These are phyloP conservation scores for Aspergillus sp. DNA, from an alignment of 2,329 filamentous ascomycete species.

Conservation along the genomic window DNA sequence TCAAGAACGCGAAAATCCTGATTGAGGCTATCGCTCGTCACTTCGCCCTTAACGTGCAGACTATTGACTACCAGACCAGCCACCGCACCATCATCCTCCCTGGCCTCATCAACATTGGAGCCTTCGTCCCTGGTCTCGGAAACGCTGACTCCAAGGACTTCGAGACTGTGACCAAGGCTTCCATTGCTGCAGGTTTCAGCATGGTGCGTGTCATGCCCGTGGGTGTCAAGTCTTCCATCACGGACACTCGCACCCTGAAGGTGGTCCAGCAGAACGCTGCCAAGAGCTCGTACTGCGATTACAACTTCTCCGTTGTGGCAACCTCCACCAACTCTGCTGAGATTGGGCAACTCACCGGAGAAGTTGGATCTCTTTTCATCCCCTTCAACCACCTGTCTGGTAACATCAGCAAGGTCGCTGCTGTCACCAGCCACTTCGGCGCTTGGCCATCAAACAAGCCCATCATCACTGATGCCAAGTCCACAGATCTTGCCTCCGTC, in stretches of 20 bases:
- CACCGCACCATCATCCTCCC: conserved; percentile 72
- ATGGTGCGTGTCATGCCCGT: conserved; percentile 80
- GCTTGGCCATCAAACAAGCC: conserved; percentile 76
- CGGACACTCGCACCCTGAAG: conserved; percentile 69
- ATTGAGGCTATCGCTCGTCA: conserved; percentile 91
- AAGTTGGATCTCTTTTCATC: conserved; percentile 78
- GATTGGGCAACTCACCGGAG: conserved; percentile 68
- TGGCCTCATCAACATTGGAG: conserved; percentile 75
- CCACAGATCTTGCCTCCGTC: conserved; percentile 77
- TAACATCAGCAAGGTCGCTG: conserved; percentile 80
- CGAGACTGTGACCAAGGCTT: conserved; percentile 68
- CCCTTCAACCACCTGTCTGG: conserved; percentile 78
- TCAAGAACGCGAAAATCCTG: conserved; percentile 98
- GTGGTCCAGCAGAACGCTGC: conserved; percentile 70
- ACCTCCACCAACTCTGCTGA: conserved; percentile 73
- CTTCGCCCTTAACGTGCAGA: conserved; percentile 78
- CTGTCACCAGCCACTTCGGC: conserved; percentile 75
- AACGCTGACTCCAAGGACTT: conserved; percentile 66
- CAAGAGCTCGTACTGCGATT: conserved; percentile 69
- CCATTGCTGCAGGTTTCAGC: conserved; percentile 72
- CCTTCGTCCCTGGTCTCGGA: conserved; percentile 74
- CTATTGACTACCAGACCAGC: conserved; percentile 89
- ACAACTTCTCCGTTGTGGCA: conserved; percentile 75
- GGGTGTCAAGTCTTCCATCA: conserved; percentile 70
- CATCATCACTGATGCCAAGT: conserved; percentile 78